Conservation (phyloP, 371 early-diverging fungal species). For the Saksenaea vasiformis region DNA sequence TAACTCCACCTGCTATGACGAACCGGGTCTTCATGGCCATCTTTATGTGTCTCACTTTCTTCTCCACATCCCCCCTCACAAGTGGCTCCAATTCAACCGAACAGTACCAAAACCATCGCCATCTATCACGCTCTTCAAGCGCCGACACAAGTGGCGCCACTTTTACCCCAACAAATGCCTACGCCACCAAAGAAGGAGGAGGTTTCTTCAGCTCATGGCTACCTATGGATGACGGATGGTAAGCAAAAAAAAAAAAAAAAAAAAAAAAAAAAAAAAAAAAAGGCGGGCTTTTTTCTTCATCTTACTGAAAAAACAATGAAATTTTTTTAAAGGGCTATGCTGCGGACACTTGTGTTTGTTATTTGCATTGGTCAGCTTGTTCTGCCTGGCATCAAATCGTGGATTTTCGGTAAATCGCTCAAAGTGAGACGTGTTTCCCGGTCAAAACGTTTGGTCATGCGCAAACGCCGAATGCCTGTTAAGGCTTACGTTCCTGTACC, state of each 20-base stretch:
- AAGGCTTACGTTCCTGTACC: constrained; percentile 5
- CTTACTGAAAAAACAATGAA: too few relatives aligned
- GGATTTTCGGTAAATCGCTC: constrained; percentile 13
- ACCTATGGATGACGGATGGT: constrained; percentile 32
- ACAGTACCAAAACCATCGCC: constrained; percentile 42
- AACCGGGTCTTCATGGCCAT: constrained; percentile 48
- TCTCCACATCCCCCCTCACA: constrained; percentile 40
- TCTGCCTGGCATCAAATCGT: constrained; percentile 27
- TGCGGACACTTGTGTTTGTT: constrained; percentile 33
- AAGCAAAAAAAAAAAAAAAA: constrained; percentile 6
- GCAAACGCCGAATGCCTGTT: constrained; percentile 1
- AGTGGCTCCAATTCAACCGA: constrained; percentile 31
- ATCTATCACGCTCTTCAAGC: constrained; percentile 36
- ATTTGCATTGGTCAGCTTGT: constrained; percentile 32
- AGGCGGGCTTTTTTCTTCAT: too few relatives aligned
- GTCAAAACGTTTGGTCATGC: constrained; percentile 3
- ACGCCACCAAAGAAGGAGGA: neutral
- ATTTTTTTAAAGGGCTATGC: constrained; percentile 15
- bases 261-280: too few relatives aligned
- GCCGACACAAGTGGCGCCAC: constrained; percentile 6
- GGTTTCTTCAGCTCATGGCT: constrained; percentile 19
- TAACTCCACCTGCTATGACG: constrained; percentile 30
- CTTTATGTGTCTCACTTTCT: constrained; percentile 45
- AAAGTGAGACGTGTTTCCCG: constrained; percentile 34
- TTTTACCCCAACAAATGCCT: neutral